Evolutionary conservation across 768 basidiomycete species (phyloP).

Genomic region (Tulasnella sp.): DNA sequence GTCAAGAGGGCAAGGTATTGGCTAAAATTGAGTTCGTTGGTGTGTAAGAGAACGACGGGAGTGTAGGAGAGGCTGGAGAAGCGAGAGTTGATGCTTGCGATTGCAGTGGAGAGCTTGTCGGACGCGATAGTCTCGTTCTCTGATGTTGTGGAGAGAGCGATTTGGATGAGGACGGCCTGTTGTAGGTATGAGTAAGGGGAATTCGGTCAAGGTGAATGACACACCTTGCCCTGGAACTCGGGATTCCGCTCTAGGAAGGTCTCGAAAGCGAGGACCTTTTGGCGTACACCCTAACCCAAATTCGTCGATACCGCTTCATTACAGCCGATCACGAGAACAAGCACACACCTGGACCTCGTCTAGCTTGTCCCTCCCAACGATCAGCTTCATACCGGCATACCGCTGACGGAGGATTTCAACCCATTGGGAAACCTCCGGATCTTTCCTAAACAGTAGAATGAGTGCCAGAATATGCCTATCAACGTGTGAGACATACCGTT

Average conservation of each 20-base stretch:
- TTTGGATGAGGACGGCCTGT: constrained; percentile 72
- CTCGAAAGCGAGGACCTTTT: constrained; percentile 77
- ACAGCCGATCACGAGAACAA: neutral
- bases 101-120: constrained; percentile 46
- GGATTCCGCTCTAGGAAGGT: constrained; percentile 64
- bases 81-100: constrained; percentile 68
- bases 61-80: constrained; percentile 78
- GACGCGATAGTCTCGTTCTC: constrained; percentile 61
- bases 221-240: constrained; percentile 64
- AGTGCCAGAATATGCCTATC: neutral
- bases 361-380: constrained; percentile 80
- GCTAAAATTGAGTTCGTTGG: constrained; percentile 69
- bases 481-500: constrained; percentile 37
- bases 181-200: neutral
- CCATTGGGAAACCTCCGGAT: constrained; percentile 75
- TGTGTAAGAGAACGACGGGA: constrained; percentile 76
- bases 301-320: neutral
- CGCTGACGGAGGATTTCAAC: constrained; percentile 64
- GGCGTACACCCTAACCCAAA: constrained; percentile 48
- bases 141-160: constrained; percentile 72
- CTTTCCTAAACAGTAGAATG: constrained; percentile 34
- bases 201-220: neutral
- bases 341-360: constrained; percentile 57
- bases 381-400: constrained; percentile 73
- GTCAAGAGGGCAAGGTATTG: constrained; percentile 75